These are phyloP conservation scores for Talaromyces wortmannii DNA, from an alignment of 495 filamentous ascomycete species.

Conservation along the genomic window DNA sequence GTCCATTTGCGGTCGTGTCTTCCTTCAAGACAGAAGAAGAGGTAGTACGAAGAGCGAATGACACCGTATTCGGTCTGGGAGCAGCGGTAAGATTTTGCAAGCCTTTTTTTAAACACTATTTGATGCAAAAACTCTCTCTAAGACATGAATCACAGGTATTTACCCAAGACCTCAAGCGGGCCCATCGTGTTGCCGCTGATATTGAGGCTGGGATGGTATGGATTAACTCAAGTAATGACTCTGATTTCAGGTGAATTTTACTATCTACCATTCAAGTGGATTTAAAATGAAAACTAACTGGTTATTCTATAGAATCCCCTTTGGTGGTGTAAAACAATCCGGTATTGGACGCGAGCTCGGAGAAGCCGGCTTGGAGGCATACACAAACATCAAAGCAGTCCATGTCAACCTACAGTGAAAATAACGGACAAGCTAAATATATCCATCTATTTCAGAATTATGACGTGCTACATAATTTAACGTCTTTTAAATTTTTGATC, in stretches of 20 bases:
- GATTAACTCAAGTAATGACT: constrained; percentile 79
- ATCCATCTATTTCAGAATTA: too few relatives aligned
- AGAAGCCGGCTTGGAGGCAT: constrained; percentile 71
- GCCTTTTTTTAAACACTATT: too few relatives aligned
- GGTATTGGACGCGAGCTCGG: constrained; percentile 86
- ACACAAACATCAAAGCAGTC: constrained; percentile 69
- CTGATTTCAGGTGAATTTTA: constrained; percentile 22
- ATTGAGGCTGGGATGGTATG: constrained; percentile 93
- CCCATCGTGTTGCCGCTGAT: constrained; percentile 67
- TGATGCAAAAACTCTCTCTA: too few relatives aligned
- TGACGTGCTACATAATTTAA: too few relatives aligned
- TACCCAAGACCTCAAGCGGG: constrained; percentile 66
- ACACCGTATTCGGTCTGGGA: constrained; percentile 76
- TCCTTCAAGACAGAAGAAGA: constrained; percentile 33
- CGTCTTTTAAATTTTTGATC: too few relatives aligned
- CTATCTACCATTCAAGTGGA: not conserved
- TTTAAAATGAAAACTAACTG: too few relatives aligned
- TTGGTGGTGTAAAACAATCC: constrained; percentile 91
- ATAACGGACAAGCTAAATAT: too few relatives aligned
- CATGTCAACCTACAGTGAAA: constrained; percentile 51
- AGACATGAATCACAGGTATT: constrained; percentile 39
- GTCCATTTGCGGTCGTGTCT: constrained; percentile 37
- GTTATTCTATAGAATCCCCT: constrained; percentile 51
- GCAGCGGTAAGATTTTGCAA: constrained; percentile 33
- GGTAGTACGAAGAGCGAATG: constrained; percentile 31